Base-by-base conservation (phyloP, 495 filamentous ascomycete genomes). In the Talaromyces ruber region DNA sequence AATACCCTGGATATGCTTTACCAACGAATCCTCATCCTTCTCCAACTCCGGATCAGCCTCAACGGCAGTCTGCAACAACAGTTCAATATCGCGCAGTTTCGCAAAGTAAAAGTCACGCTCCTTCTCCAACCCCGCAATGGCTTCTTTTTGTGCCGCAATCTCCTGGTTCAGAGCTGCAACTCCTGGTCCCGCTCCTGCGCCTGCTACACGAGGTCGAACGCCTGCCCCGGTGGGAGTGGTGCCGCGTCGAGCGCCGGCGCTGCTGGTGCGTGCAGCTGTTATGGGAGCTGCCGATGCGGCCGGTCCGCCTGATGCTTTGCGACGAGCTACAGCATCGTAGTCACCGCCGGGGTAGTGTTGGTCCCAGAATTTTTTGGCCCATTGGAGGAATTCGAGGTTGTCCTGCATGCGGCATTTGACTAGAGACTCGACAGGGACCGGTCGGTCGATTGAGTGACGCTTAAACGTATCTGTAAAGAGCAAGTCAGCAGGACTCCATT, bases 331-430 rank as follows among this genome's bases (percentile, higher is more conserved):
- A 9, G 94, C 90, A 74, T 98, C 94, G 76, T 98, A 98, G 64
- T 98, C 94, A 58, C 91, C 91, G 52, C 93, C 94, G 8, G 94
- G 92, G 71, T 88, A 98, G 82, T 97, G 92, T 70, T 97, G 93
- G 71, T 98, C 95, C 94, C 94, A 98, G 78, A 91, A 96, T 65
- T 81, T 79, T 84, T 98, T 98, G 59, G 84, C 86, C 90, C 91
- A 98, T 79, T 98, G 94, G 34, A 98, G 84, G 75, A 98, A 98
- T 70, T 97, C 95, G 64, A 98, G 91, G 79, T 98, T 98, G 73
- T 98, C 94, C 78, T 98, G 94, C 91, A 98, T 98, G 79, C 95
- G 96, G 82, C 94, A 98, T 76, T 97, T 98, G 65, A 92, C 82
- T 61, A 98, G 87, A 65, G 83, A 78, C 73, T 96, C 86, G 67